Conservation (phyloP, 768 basidiomycete species). For the Dacryopinax primogenitus region DNA sequence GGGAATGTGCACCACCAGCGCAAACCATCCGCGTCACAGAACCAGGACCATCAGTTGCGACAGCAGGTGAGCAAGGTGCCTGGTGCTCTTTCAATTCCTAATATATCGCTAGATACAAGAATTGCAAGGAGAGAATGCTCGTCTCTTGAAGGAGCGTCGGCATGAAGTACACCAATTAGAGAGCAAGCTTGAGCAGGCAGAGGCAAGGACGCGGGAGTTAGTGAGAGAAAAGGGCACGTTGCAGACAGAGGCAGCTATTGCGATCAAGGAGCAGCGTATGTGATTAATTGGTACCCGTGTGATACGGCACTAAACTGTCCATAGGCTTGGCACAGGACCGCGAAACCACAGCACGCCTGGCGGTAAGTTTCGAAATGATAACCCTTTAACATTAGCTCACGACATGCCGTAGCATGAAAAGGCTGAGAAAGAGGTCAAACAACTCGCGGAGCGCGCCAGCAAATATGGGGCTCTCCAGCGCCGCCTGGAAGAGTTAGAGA, state of each 20-base stretch:
- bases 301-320: neutral
- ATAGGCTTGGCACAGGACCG: neutral
- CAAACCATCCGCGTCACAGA: neutral
- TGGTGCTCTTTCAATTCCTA: neutral
- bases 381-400: neutral
- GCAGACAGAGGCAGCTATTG: slow-evolving; percentile 5
- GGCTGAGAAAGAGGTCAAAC: neutral
- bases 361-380: neutral
- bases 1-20: neutral
- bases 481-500: neutral
- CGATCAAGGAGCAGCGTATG: neutral
- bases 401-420: neutral
- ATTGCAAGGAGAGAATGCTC: neutral
- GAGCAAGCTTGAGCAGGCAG: neutral
- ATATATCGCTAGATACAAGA: neutral
- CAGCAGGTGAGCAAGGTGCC: slow-evolving; percentile 2
- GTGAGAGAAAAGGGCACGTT: slow-evolving; percentile 5
- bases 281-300: neutral
- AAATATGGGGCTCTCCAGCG: neutral
- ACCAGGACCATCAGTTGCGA: neutral
- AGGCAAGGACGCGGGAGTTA: neutral
- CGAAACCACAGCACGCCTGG: neutral
- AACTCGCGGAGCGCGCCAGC: neutral
- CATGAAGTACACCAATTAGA: neutral
- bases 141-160: neutral